phyloP scores from a whole-genome alignment of 148 eudicot genomes.

The Rhododendron williamsianum region DNA sequence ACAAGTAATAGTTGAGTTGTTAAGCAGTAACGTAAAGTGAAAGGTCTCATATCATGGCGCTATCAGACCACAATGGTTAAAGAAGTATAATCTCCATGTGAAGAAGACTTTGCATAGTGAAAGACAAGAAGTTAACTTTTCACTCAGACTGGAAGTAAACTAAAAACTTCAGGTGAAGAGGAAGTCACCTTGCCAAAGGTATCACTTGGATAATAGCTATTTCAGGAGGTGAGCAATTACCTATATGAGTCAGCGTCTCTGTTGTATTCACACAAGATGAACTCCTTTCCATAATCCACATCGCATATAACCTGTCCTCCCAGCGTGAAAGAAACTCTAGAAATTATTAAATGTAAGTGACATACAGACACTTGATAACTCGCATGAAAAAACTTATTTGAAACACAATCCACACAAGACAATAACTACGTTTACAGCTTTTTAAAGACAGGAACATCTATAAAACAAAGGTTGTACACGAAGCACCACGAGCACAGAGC shows the following conservation, averaged over 20 bases:
- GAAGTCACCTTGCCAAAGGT: not conserved
- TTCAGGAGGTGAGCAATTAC: constrained; percentile 30
- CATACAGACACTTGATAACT: not conserved
- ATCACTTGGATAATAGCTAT: not conserved
- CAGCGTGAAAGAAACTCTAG: not conserved
- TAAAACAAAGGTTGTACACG: not conserved
- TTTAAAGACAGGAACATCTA: not conserved
- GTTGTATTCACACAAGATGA: constrained; percentile 89
- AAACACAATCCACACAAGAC: not conserved
- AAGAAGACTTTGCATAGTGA: not conserved
- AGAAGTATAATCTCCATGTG: not conserved
- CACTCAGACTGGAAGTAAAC: not conserved
- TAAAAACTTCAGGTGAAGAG: not conserved
- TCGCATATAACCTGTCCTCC: constrained; percentile 68
- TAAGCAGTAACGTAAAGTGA: not conserved
- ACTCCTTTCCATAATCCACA: constrained; percentile 71
- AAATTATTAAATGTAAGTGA: not conserved
- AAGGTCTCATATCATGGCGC: not conserved
- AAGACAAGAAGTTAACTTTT: not conserved
- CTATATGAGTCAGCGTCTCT: constrained; percentile 98
- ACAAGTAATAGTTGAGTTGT: not conserved
- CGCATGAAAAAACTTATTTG: not conserved
- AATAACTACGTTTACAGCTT: not conserved
- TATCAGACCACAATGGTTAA: not conserved
- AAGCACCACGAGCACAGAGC: not conserved